phyloP scores from a whole-genome alignment of 352 stramenopile genomes.

The Sclerospora graminicola region DNA sequence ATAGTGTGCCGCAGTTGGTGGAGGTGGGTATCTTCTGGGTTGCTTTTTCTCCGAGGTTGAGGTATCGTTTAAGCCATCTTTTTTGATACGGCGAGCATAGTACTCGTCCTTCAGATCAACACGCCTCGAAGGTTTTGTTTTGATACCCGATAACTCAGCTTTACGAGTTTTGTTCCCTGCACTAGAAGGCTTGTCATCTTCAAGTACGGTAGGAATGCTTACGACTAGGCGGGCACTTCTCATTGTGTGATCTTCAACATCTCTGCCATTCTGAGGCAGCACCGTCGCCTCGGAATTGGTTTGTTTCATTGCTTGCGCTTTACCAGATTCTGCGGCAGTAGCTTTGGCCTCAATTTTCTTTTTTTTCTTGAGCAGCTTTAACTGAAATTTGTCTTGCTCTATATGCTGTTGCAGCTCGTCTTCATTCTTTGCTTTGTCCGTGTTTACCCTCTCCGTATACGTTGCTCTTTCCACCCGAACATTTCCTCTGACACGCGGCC shows the following conservation, averaged over 20 bases:
- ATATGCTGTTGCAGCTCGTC: background rate
- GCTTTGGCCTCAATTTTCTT: conserved; percentile 1
- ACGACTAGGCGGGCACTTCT: conserved; percentile 7
- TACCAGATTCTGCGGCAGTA: conserved; percentile 6
- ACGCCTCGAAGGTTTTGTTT: too few relatives aligned
- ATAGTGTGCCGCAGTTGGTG: conserved; percentile 5
- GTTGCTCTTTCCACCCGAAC: conserved; percentile 16
- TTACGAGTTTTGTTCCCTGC: background rate
- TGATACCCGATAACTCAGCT: background rate
- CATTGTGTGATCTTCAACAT: background rate
- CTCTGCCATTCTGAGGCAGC: background rate
- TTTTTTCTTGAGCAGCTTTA: background rate
- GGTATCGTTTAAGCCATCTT: background rate
- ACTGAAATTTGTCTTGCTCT: background rate
- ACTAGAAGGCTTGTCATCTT: background rate
- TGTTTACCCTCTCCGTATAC: conserved; percentile 13
- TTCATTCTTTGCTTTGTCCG: background rate
- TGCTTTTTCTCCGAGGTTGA: background rate
- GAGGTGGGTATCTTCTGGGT: background rate
- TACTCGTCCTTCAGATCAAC: background rate
- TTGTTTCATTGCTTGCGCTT: conserved; percentile 6
- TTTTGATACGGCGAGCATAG: background rate
- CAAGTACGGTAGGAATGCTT: background rate
- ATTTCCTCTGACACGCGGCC: conserved; percentile 6
- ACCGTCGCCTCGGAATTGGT: background rate